Base-by-base conservation (phyloP, 2,329 filamentous ascomycete species). In the Penicillium sp. region DNA sequence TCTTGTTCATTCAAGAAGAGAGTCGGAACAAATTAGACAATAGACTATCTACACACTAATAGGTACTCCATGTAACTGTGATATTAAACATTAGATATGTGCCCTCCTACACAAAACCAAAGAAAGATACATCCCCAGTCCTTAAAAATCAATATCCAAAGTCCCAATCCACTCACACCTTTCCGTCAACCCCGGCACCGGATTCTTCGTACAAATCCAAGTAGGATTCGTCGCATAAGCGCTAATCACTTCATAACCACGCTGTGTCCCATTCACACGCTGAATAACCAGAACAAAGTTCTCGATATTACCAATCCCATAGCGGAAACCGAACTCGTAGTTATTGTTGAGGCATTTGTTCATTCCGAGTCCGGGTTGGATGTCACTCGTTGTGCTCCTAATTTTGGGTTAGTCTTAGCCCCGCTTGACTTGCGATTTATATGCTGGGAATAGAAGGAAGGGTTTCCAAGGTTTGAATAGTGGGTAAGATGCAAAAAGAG, bases 301-400 rank as follows among this genome's bases (percentile, higher is more conserved):
- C 55, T 66, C 62, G 15, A 66, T 62, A 49, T 64, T 55, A 6
- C 61, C 58, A 30, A 66, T 47, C 1, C 64, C 62, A 26, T 66
- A 66, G 19, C 64, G 64, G 53, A 64, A 62, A n/a, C 59, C 62
- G 45, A 66, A 66, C 33, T 60, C 40, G n/a, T 58, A 64, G 2
- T 56, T 33, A 17, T 58, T 22, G 24, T 54, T 22, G 4, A 19
- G 40, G 30, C 64, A 66, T 35, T 51, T 59, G 28, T 53, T 59
- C 22, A 47, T 40, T n/a, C 51, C 61, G 17, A 64, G 62, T 12
- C 56, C 45, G 1, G 63, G 63, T 22, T 65, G 63, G n/a, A 58
- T 51, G 33, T 26, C 33, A 13, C 13, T 35, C 2, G 38, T 45
- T 17, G 54, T 61, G 19, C 63, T 63, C 58, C 61, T 65, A 17